Evolutionary conservation across 2,329 filamentous ascomycete genomes (phyloP).

Genomic region (Periconia macrospinosa): DNA sequence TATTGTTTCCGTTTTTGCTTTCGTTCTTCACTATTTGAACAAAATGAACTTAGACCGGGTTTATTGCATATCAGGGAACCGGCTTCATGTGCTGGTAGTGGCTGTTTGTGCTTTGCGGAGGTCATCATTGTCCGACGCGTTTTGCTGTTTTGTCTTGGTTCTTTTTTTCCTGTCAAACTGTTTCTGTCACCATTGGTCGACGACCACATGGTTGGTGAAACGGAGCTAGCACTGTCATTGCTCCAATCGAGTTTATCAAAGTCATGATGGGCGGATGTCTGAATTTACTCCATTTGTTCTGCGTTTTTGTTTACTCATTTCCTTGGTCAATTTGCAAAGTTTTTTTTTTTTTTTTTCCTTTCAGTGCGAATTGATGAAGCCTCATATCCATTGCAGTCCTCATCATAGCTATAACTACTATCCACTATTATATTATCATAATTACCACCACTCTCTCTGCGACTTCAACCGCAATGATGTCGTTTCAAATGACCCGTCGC

Average conservation of each 20-base stretch:
- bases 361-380: too few relatives aligned
- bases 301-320: background rate
- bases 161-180: background rate
- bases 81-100: slow-evolving; percentile 2
- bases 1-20: background rate
- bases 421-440: too few relatives aligned
- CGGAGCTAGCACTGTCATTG: background rate
- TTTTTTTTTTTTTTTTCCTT: too few relatives aligned
- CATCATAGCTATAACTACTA: too few relatives aligned
- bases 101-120: slow-evolving; percentile 3
- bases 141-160: background rate
- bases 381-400: too few relatives aligned
- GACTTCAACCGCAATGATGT: too few relatives aligned
- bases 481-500: too few relatives aligned
- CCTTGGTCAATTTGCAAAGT: background rate
- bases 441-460: too few relatives aligned
- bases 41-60: slow-evolving; percentile 4
- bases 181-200: background rate
- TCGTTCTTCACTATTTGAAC: background rate
- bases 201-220: background rate
- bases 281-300: background rate
- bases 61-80: slow-evolving; percentile 1
- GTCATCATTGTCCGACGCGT: background rate
- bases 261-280: background rate
- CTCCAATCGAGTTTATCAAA: background rate